Base-by-base conservation (phyloP, 116 monocot species). In the Posidonia oceanica region DNA sequence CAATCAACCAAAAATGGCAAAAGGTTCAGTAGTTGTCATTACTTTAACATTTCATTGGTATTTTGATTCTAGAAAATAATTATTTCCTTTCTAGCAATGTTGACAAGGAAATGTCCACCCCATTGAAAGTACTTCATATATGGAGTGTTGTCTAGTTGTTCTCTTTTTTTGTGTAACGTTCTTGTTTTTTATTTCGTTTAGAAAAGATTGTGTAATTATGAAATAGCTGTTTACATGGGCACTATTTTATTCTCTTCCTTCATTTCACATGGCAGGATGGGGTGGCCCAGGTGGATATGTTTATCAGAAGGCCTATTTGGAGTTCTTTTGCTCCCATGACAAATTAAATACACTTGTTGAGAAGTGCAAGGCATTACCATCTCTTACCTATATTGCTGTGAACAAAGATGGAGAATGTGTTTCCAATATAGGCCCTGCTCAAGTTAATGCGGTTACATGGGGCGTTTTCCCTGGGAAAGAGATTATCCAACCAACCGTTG, bases 381-480 rank as follows among this genome's bases (percentile, higher is more conserved):
- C 82, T 38, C 71, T 94, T 23, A 90, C 90, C 52, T 94, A 80
- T 55, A 80, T 88, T 38, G 94, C 87, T 5, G 81, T 88, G 52
- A 90, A 85, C 78, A 88, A 79, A 79, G 90, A 85, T 44, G 90
- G 91, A 3, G 70, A 79, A 36, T 71, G 64, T 18, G n/a, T 90
- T 16, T 86, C 94, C 40, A 94, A 90, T 61, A 70, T 90, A 12
- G 72, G 71, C 51, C 72, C 74, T 36, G 80, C 54, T 51, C 78
- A 87, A 53, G 94, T 94, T 29, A 94, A 94, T 72, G 94, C 94
- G 54, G 94, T 94, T 40, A 93, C 93, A 36, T 93, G 93, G 93
- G 91, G 93, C 51, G 93, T 87, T 69, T 93, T 93, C 72, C 93
- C 93, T 41, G 93, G 73, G 18, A 93, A 87, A 70, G 89, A 93